Conservation (phyloP, 495 filamentous ascomycete genomes). For the Aspergillus hancockii region DNA sequence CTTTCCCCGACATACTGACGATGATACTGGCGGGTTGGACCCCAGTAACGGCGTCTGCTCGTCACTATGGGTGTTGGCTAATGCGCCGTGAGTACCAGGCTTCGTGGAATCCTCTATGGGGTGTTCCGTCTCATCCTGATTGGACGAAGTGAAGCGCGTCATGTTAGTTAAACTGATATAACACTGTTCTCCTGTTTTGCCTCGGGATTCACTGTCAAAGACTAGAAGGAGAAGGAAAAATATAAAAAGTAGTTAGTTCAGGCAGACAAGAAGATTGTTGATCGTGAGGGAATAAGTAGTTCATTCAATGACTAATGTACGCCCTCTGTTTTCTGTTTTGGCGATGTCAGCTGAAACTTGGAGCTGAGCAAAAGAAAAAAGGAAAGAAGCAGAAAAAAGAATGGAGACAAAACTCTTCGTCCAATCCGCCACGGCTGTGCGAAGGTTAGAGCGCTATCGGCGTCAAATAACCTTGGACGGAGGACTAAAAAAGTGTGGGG, state of each 20-base stretch:
- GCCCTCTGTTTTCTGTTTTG: background rate
- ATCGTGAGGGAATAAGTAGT: background rate
- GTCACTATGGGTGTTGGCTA: background rate
- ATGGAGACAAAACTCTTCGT: background rate
- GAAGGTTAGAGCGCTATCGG: background rate
- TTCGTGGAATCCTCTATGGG: background rate
- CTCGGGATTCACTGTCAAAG: background rate
- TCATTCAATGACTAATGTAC: background rate
- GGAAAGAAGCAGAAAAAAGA: background rate
- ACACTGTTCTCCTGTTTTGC: background rate
- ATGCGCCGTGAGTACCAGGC: background rate
- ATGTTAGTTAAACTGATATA: background rate
- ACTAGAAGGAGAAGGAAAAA: background rate
- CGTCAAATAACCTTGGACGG: background rate
- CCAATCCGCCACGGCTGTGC: background rate
- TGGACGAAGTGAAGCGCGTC: background rate
- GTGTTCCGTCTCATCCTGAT: background rate
- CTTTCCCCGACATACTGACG: conserved; percentile 15
- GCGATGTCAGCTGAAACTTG: background rate
- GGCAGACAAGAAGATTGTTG: background rate
- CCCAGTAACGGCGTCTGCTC: background rate
- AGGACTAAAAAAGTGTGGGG: background rate
- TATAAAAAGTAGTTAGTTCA: background rate
- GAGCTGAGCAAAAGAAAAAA: background rate
- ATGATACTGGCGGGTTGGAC: background rate